Percentiles rank a stretch among this genome's conserved stretches.
Conservation (phyloP, 163 green algal species). For the Scenedesmus sp. region DNA sequence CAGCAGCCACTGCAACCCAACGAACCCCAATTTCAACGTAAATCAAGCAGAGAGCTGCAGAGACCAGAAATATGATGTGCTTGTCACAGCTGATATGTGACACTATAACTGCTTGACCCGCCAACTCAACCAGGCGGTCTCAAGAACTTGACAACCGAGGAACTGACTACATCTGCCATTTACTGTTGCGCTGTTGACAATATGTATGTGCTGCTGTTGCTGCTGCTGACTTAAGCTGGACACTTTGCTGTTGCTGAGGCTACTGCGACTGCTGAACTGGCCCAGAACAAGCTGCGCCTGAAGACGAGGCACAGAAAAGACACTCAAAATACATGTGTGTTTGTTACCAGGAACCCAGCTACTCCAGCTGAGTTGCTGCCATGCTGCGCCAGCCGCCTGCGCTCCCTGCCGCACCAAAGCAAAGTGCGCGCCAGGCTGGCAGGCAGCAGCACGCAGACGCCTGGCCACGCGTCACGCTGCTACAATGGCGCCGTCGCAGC, state of each 20-base stretch:
- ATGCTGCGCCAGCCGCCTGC: not conserved
- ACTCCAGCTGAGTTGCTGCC: not conserved
- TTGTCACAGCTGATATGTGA: too few relatives aligned
- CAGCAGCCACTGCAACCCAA: too few relatives aligned
- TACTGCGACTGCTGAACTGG: not conserved
- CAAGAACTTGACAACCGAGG: too few relatives aligned
- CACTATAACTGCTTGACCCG: too few relatives aligned
- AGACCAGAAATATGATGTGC: too few relatives aligned
- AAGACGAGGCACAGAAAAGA: not conserved
- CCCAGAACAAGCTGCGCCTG: not conserved
- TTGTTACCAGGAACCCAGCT: constrained; percentile 6
- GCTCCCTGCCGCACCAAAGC: not conserved
- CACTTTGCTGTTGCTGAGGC: not conserved
- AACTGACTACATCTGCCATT: not conserved
- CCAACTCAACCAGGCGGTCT: too few relatives aligned
- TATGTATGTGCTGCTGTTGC: not conserved
- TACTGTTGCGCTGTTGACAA: not conserved
- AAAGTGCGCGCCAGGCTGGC: not conserved
- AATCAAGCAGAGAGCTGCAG: too few relatives aligned
- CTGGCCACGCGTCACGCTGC: not conserved
- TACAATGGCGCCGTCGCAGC: not conserved
- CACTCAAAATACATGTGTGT: not conserved
- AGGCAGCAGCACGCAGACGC: constrained; percentile 1
- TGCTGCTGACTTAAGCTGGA: not conserved
- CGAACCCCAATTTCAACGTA: too few relatives aligned